phyloP scores from a whole-genome alignment of 257 asterid species.

The Solanum peruvianum region DNA sequence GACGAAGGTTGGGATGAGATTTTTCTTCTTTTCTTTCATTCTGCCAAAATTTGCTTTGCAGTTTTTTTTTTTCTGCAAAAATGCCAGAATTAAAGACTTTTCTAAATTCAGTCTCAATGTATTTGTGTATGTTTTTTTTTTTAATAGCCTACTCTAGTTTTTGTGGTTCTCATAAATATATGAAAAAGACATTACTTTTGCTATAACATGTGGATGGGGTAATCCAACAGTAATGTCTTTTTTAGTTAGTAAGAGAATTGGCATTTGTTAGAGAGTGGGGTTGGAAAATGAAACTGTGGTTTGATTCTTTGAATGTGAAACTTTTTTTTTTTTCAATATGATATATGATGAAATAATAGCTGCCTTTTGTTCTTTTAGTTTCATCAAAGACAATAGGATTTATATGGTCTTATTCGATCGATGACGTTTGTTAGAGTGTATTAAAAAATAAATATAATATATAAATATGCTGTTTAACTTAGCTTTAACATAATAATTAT shows the following conservation, averaged over 20 bases:
- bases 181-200: not conserved
- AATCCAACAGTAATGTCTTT: not conserved
- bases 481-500: too few relatives aligned
- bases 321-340: not conserved
- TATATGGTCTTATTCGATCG: not conserved
- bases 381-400: not conserved
- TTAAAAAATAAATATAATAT: accelerated
- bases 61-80: not conserved
- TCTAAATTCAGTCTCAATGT: not conserved
- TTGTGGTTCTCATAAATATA: not conserved
- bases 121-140: not conserved
- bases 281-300: not conserved
- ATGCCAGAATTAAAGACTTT: not conserved
- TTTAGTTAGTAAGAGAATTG: not conserved
- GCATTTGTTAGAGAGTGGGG: not conserved
- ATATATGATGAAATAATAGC: not conserved
- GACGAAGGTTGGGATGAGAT: not conserved
- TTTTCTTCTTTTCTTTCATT: not conserved
- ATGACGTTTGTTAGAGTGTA: not conserved
- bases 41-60: not conserved
- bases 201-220: not conserved
- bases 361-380: not conserved
- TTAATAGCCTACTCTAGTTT: not conserved
- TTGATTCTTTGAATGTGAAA: not conserved
- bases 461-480: too few relatives aligned